phyloP scores from a whole-genome alignment of 192 early-diverging fungal species.

The Coemansia biformis region DNA sequence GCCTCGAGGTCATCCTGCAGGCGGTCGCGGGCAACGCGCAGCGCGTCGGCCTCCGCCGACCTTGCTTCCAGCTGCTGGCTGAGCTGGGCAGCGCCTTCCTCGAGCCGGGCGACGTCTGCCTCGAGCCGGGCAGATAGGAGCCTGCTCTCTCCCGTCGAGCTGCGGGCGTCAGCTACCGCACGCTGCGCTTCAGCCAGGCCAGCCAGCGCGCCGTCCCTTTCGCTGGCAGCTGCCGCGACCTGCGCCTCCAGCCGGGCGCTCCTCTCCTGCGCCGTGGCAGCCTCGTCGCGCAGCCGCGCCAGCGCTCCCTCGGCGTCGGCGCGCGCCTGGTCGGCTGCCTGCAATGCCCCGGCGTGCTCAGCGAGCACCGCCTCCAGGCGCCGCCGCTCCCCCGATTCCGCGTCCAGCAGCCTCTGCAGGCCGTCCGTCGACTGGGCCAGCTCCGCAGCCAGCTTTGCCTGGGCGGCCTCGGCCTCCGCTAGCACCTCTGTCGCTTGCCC shows the following conservation, averaged over 20 bases:
- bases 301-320: neutral
- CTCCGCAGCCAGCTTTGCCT: constrained; percentile 1
- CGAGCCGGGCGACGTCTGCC: constrained; percentile 1
- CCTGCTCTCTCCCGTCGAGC: too few relatives aligned
- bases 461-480: neutral
- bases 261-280: neutral
- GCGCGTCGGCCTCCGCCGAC: neutral
- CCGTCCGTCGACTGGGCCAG: neutral
- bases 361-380: too few relatives aligned
- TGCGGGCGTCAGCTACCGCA: too few relatives aligned
- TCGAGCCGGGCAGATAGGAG: too few relatives aligned
- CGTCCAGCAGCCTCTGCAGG: neutral
- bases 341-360: neutral
- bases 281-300: constrained; percentile 1
- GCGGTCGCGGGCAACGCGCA: constrained; percentile 4
- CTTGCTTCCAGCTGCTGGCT: neutral
- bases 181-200: too few relatives aligned
- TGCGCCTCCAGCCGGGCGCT: neutral
- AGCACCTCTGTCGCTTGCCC: neutral
- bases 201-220: neutral
- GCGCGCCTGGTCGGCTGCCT: neutral
- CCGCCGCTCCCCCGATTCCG: too few relatives aligned
- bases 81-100: constrained; percentile 1
- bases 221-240: neutral
- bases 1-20: constrained; percentile 11